These are phyloP conservation scores for Coniochaeta prunicola DNA, from an alignment of 2,329 filamentous ascomycete genomes.

Conservation along the genomic window DNA sequence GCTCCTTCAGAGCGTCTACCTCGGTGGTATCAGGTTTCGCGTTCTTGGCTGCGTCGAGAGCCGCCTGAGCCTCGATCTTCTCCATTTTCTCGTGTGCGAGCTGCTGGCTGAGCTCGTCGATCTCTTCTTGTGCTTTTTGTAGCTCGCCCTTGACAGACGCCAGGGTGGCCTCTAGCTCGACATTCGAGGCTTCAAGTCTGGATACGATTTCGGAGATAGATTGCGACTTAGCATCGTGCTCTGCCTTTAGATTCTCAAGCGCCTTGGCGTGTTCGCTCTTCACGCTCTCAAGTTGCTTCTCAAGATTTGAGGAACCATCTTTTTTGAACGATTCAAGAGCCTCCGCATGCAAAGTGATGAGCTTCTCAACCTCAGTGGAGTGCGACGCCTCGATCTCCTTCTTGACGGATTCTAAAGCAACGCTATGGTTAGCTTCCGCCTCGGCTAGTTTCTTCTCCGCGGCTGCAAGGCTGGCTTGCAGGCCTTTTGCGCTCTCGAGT, in stretches of 20 bases:
- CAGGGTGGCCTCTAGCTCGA: constrained; percentile 28
- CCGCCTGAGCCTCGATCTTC: constrained; percentile 51
- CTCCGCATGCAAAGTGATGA: constrained; percentile 34
- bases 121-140: constrained; percentile 37
- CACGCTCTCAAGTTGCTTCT: constrained; percentile 29
- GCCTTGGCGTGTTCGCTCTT: constrained; percentile 24
- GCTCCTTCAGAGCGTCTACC: constrained; percentile 41
- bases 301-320: constrained; percentile 23
- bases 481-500: constrained; percentile 21
- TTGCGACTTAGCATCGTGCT: constrained; percentile 23
- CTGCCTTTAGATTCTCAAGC: constrained; percentile 35
- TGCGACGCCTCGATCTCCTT: constrained; percentile 15
- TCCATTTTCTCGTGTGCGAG: constrained; percentile 53
- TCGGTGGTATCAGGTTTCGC: constrained; percentile 49
- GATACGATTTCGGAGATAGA: constrained; percentile 24
- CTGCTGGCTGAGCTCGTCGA: constrained; percentile 41
- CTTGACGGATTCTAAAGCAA: constrained; percentile 30
- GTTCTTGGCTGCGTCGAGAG: constrained; percentile 51
- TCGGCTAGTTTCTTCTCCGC: constrained; percentile 24
- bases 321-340: constrained; percentile 31
- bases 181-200: constrained; percentile 26
- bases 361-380: constrained; percentile 38
- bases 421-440: constrained; percentile 24
- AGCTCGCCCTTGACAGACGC: constrained; percentile 18
- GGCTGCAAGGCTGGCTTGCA: constrained; percentile 21